These are phyloP conservation scores for Paramecium biaurelia DNA, from an alignment of 73 alveolate species.

Conservation along the genomic window DNA sequence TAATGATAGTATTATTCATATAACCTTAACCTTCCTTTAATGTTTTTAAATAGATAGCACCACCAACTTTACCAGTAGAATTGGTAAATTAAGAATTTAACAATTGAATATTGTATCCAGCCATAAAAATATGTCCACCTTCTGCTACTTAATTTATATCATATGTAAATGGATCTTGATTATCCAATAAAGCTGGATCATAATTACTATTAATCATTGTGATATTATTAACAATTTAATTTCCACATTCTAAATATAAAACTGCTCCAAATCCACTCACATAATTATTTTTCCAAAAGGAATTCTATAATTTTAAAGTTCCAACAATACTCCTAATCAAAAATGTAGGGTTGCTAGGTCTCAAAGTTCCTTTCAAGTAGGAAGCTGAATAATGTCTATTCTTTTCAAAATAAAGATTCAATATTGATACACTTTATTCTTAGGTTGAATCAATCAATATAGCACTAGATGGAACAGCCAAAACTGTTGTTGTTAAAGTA, in stretches of 20 bases:
- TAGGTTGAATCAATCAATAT: neutral
- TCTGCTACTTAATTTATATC: neutral
- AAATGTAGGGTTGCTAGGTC: slow-evolving; percentile 34
- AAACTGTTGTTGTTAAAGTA: slow-evolving; percentile 12
- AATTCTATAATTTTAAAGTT: neutral
- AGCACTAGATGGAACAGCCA: slow-evolving; percentile 50
- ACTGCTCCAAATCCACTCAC: slow-evolving; percentile 44
- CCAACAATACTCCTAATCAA: neutral
- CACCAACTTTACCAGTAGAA: slow-evolving; percentile 30
- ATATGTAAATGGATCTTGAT: neutral
- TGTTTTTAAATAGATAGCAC: neutral
- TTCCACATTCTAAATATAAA: neutral
- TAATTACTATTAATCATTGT: slow-evolving; percentile 24
- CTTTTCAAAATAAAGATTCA: neutral
- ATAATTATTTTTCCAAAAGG: neutral
- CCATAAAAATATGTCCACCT: neutral
- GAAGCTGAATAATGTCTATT: neutral
- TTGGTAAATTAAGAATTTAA: neutral
- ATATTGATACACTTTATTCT: neutral
- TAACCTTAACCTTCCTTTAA: neutral
- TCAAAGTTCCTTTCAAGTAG: neutral
- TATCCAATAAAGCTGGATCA: neutral
- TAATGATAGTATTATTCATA: neutral
- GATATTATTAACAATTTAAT: neutral
- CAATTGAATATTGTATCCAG: neutral